phyloP scores from a whole-genome alignment of 495 filamentous ascomycete species.

The Cercophora sp. region DNA sequence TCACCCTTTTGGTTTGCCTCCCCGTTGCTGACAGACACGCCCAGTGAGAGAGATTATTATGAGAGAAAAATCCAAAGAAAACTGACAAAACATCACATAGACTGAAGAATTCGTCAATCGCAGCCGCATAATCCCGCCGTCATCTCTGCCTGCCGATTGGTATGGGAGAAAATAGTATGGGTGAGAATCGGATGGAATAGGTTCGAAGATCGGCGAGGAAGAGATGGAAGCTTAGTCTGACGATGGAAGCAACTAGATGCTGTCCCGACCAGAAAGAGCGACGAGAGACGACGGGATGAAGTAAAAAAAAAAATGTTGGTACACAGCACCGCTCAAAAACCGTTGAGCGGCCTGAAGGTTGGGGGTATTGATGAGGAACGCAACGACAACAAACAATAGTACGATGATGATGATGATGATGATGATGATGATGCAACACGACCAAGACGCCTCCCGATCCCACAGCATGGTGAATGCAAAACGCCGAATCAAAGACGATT shows the following conservation, averaged over 20 bases:
- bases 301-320: conserved; percentile 10
- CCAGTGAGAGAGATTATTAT: background rate
- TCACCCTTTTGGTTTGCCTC: background rate
- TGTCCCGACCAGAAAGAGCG: background rate
- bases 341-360: conserved; percentile 1
- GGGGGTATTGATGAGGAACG: conserved; percentile 23
- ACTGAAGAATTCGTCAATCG: background rate
- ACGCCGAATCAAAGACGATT: background rate
- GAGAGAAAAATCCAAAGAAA: background rate
- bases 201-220: background rate
- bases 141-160: too few species aligned
- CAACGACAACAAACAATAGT: conserved; percentile 7
- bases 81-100: background rate
- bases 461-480: too few species aligned
- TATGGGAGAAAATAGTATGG: too few species aligned
- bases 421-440: too few species aligned
- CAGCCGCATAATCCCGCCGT: too few species aligned
- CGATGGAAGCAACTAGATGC: too few species aligned
- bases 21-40: too few species aligned
- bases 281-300: background rate
- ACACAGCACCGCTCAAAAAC: conserved; percentile 10
- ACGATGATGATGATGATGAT: conserved; percentile 7
- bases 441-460: too few species aligned
- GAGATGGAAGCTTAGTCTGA: background rate
- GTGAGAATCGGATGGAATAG: background rate